Evolutionary conservation across 2,329 filamentous ascomycete genomes (phyloP), one percentile per base, ranked within the genome.

Genomic region (Zarea fungicola): DNA sequence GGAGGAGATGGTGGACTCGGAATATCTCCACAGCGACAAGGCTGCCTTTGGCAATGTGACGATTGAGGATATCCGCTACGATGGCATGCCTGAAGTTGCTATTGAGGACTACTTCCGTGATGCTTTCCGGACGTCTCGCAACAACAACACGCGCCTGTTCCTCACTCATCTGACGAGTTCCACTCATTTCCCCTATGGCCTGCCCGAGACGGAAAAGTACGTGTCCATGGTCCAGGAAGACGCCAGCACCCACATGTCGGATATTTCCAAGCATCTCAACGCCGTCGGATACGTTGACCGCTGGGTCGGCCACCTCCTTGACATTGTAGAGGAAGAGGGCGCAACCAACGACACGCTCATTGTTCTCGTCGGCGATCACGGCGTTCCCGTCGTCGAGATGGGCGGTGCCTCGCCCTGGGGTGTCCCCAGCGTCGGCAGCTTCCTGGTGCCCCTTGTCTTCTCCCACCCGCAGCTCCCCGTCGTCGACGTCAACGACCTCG

Each of bases 101-200:
- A 53, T 67, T 2, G 60, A 64, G 25, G 60, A 65, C n/a, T 67
- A 67, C 10, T 59, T 67, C 18, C 58, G 57, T 5, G 63, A 67
- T 44, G 56, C 59, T 9, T 65, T 66, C 8, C 52, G 53, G 3
- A 53, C 57, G 2, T 62, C 64, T 10, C 56, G 52, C 25, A 54
- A 60, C 29, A 58, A 57, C 1, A 56, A 65, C 16, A 58, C 64
- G 26, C 58, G 65, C 5, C 54, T 66, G 1, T 68, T 67, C 26
- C 49, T 67, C 4, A 62, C 63, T 1, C 65, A 68, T 48, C 42
- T 68, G 5, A 68, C 65, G 3, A 66, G 64, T 54, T 66, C 65
- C 3, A 64, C 58, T 5, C 65, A 68, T 45, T 64, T 66, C 29
- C 57, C 61, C 5, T 67, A 62, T 32, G 56, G 56, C 1, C 51